Conservation (phyloP, 192 early-diverging fungal genomes). For the Coemansia sp. region DNA sequence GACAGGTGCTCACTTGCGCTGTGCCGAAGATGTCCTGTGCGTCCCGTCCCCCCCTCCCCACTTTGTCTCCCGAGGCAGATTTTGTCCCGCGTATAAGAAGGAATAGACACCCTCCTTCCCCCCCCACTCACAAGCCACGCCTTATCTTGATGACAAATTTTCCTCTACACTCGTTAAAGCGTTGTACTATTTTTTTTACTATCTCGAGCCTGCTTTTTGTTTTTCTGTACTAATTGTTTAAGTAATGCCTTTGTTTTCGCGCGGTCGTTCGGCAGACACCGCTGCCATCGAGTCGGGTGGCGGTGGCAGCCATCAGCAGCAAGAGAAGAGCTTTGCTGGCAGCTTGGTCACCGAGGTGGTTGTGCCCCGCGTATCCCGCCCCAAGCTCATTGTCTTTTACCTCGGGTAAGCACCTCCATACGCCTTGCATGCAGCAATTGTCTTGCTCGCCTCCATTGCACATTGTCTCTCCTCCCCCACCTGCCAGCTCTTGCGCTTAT, state of each 20-base stretch:
- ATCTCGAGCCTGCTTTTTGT: conserved; percentile 12
- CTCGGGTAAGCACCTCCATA: conserved; percentile 31
- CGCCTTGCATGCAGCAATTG: not conserved
- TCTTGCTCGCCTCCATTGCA: not conserved
- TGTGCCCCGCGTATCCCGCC: conserved; percentile 26
- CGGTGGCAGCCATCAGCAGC: not conserved
- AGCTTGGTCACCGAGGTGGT: conserved; percentile 26
- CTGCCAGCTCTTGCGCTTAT: too few species aligned
- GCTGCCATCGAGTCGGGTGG: not conserved
- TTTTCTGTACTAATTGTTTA: conserved; percentile 8
- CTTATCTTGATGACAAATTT: not conserved
- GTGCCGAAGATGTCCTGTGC: conserved; percentile 9
- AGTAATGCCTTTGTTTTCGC: conserved; percentile 5
- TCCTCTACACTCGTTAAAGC: not conserved
- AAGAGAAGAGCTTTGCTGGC: conserved; percentile 21
- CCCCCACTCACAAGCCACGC: not conserved
- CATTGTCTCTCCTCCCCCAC: too few species aligned
- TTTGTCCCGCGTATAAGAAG: not conserved
- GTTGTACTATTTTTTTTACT: conserved; percentile 7
- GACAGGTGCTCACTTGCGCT: not conserved
- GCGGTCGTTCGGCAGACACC: not conserved
- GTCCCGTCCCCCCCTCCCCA: not conserved
- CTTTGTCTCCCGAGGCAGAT: not conserved
- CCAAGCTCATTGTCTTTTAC: conserved; percentile 41
- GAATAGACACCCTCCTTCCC: conserved; percentile 4